Evolutionary conservation across 352 stramenopile genomes (phyloP).

Genomic region (Pythium phragmitis): DNA sequence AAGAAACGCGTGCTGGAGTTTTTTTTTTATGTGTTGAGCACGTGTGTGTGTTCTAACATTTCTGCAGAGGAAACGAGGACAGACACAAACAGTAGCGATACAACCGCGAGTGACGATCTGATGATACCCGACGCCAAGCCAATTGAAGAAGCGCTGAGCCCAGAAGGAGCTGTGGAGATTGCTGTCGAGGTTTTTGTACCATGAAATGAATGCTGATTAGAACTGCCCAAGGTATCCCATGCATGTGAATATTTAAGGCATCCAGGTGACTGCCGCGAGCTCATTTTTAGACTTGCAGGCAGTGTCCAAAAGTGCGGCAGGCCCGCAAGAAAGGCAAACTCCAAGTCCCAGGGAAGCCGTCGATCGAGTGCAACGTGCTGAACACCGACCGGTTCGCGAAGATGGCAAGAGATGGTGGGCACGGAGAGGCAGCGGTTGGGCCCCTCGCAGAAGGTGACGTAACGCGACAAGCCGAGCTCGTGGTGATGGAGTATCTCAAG

Average conservation of each 20-base stretch:
- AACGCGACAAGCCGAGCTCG: constrained; percentile 56
- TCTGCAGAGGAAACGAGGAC: constrained; percentile 10
- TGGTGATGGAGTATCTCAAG: constrained; percentile 75
- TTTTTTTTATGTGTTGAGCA: constrained; percentile 6
- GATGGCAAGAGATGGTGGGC: constrained; percentile 27
- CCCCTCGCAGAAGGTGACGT: constrained; percentile 34
- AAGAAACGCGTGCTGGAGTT: background rate
- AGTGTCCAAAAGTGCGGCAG: constrained; percentile 3
- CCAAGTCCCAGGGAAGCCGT: background rate
- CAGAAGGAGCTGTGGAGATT: background rate
- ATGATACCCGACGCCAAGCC: constrained; percentile 6
- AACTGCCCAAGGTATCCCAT: constrained; percentile 14
- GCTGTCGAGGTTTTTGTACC: constrained; percentile 20
- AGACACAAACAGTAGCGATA: constrained; percentile 6
- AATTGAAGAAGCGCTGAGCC: background rate
- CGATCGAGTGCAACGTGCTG: background rate
- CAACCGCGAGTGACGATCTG: constrained; percentile 1
- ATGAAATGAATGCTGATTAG: constrained; percentile 30
- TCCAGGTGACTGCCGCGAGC: background rate
- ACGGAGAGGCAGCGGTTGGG: constrained; percentile 1
- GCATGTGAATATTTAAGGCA: background rate
- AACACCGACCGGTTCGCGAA: background rate
- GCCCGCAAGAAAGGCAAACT: background rate
- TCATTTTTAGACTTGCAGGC: constrained; percentile 6
- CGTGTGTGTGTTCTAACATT: constrained; percentile 7